phyloP scores from a whole-genome alignment of 495 filamentous ascomycete genomes.

The Penicillium mononematosum region DNA sequence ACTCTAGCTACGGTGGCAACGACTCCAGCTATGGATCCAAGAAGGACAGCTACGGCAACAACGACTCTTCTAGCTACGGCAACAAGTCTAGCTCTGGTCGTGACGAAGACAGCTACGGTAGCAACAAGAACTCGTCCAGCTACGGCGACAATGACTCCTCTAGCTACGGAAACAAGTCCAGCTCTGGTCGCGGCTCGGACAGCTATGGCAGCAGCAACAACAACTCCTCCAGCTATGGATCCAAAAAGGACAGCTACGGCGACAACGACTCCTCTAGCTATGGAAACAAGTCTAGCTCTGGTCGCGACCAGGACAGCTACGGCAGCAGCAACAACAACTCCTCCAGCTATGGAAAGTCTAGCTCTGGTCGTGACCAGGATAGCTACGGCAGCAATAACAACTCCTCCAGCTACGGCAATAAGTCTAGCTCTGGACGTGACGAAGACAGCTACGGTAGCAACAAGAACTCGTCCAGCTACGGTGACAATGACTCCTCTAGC shows the following conservation, averaged over 20 bases:
- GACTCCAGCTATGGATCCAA: background rate
- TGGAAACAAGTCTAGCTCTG: constrained; percentile 1
- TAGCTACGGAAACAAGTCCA: background rate
- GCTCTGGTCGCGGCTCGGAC: background rate
- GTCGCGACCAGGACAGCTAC: background rate
- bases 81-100: background rate
- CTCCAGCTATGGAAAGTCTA: background rate
- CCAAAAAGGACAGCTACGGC: constrained; percentile 1
- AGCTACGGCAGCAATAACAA: background rate
- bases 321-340: background rate
- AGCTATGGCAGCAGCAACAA: background rate
- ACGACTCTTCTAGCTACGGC: background rate
- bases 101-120: background rate
- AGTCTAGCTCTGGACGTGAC: background rate
- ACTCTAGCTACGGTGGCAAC: background rate
- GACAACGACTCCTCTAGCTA: background rate
- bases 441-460: constrained; percentile 2
- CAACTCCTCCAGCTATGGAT: background rate
- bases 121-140: background rate
- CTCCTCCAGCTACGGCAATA: background rate
- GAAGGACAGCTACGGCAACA: constrained; percentile 7
- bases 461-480: background rate
- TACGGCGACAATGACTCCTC: constrained; percentile 2
- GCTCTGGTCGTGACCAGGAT: background rate
- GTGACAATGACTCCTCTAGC: background rate